phyloP scores from a whole-genome alignment of 2,329 filamentous ascomycete species.

The Lachnellula subtilissima region DNA sequence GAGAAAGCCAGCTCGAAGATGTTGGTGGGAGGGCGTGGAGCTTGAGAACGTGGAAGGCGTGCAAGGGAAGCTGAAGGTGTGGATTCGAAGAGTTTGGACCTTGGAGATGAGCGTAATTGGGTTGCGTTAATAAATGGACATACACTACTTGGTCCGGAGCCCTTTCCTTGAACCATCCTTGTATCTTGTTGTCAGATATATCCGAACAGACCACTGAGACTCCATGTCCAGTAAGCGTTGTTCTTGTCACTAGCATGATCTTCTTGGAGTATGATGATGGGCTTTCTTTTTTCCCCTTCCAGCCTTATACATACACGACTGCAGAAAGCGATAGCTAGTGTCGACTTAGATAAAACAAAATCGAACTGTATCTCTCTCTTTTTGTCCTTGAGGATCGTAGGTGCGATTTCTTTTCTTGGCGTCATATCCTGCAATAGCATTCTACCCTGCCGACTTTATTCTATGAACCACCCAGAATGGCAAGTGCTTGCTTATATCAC shows the following conservation, averaged over 20 bases:
- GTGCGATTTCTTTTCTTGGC: too few species aligned
- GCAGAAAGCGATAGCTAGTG: too few species aligned
- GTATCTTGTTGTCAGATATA: slow-evolving; percentile 4
- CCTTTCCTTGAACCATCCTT: background rate
- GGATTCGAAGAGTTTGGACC: slow-evolving; percentile 97
- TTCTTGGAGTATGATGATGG: too few species aligned
- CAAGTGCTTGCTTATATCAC: too few species aligned
- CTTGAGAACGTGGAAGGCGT: slow-evolving; percentile 85
- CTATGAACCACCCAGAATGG: too few species aligned
- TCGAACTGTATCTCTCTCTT: too few species aligned
- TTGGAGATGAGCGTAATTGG: slow-evolving; percentile 96
- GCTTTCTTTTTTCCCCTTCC: too few species aligned
- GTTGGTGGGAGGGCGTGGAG: slow-evolving; percentile 99
- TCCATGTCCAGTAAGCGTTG: slow-evolving; percentile 3
- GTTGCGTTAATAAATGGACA: slow-evolving; percentile 44
- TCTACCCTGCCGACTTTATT: too few species aligned
- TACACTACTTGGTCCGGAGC: background rate
- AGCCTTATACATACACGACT: too few species aligned
- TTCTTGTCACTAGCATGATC: slow-evolving; percentile 3
- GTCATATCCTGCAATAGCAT: too few species aligned
- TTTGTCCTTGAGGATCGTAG: too few species aligned
- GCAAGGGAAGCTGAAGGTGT: slow-evolving; percentile 89
- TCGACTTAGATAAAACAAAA: too few species aligned
- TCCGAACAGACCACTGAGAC: slow-evolving; percentile 1
- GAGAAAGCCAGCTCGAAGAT: slow-evolving; percentile 91